phyloP scores from a whole-genome alignment of 352 stramenopile genomes.

The Phytophthora pluvialis region DNA sequence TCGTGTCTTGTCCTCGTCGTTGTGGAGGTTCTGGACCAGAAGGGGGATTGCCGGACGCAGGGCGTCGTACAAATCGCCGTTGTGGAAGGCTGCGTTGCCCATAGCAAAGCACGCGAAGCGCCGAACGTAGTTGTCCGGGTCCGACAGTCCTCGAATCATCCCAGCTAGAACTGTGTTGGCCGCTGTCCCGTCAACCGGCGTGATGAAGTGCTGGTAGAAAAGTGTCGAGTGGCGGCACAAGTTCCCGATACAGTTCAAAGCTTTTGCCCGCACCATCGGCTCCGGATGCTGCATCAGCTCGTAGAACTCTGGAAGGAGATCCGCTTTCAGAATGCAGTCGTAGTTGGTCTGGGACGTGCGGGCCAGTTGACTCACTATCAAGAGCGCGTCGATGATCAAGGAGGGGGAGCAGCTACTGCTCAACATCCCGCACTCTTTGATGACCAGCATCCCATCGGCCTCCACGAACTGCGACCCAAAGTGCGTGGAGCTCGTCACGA shows the following conservation, averaged over 20 bases:
- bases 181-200: conserved; percentile 15
- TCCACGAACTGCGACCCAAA: conserved; percentile 84
- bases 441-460: conserved; percentile 65
- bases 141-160: conserved; percentile 62
- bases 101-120: conserved; percentile 96
- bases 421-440: conserved; percentile 78
- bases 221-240: conserved; percentile 90
- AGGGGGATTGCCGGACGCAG: conserved; percentile 71
- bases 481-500: conserved; percentile 86
- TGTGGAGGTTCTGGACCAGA: conserved; percentile 72
- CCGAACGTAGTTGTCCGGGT: conserved; percentile 82
- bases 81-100: conserved; percentile 94
- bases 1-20: conserved; percentile 90
- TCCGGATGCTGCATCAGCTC: conserved; percentile 67
- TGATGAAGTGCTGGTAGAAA: conserved; percentile 84
- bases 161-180: conserved; percentile 56
- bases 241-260: conserved; percentile 93
- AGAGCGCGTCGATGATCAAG: conserved; percentile 79
- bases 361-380: conserved; percentile 90
- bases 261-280: conserved; percentile 85
- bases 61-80: conserved; percentile 68
- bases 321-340: conserved; percentile 55
- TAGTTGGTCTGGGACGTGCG: conserved; percentile 82
- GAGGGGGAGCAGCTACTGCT: conserved; percentile 49
- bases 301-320: conserved; percentile 61